phyloP scores from a whole-genome alignment of 768 basidiomycete species.

The Pholiota molesta region DNA sequence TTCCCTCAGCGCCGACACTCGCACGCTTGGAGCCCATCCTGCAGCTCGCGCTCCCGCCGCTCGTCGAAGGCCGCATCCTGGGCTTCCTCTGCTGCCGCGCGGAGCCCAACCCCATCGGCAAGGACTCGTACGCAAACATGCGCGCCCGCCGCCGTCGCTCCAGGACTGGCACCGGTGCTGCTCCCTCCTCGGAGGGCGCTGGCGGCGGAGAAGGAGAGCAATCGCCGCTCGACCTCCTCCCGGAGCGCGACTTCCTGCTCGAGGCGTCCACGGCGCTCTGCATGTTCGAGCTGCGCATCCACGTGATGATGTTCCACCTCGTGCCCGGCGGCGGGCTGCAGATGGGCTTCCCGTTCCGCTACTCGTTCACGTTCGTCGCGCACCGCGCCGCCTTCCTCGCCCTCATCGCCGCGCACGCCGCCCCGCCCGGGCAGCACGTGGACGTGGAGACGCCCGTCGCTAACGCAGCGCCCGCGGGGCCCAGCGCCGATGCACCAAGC shows the following conservation, averaged over 20 bases:
- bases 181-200: background rate
- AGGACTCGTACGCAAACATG: conserved; percentile 5
- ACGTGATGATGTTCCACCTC: background rate
- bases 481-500: no score
- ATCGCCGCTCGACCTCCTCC: background rate
- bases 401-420: conserved; percentile 13
- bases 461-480: no score
- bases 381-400: conserved; percentile 1
- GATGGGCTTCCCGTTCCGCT: conserved; percentile 5
- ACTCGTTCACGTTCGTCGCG: background rate
- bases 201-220: background rate
- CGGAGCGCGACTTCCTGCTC: conserved; percentile 7
- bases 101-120: conserved; percentile 42
- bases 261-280: conserved; percentile 11
- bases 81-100: conserved; percentile 36
- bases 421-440: background rate
- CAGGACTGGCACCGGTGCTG: background rate
- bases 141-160: conserved; percentile 18
- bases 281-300: conserved; percentile 14
- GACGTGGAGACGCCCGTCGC: no score
- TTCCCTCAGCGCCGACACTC: conserved; percentile 24
- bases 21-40: conserved; percentile 22
- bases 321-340: conserved; percentile 2
- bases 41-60: conserved; percentile 32
- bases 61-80: conserved; percentile 26